These are phyloP conservation scores for Rubia yunnanensis DNA, from an alignment of 257 asterid genomes.

Conservation along the genomic window DNA sequence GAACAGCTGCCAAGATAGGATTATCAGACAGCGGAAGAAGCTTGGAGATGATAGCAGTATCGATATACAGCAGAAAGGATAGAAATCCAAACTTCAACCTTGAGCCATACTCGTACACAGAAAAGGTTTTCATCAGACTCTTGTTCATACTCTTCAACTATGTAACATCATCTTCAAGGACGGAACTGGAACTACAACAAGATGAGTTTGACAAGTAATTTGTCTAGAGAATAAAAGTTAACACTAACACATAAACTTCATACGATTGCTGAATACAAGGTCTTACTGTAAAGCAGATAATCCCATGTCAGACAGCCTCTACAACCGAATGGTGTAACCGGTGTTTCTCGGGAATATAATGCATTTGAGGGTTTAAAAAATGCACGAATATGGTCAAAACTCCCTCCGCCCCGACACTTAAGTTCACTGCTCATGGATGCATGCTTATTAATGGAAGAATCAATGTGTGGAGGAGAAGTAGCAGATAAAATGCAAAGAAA, in stretches of 20 bases:
- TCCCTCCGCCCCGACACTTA: not conserved
- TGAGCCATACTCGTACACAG: constrained; percentile 14
- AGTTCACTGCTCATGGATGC: too few species aligned
- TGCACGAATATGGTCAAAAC: not conserved
- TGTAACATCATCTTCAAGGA: not conserved
- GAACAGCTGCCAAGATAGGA: constrained; percentile 20
- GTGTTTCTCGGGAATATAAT: not conserved
- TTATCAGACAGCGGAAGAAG: constrained; percentile 15
- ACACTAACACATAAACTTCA: not conserved
- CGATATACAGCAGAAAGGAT: constrained; percentile 16
- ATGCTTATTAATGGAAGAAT: too few species aligned
- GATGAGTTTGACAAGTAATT: not conserved
- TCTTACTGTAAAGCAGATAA: not conserved
- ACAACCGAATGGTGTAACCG: not conserved
- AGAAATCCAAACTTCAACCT: constrained; percentile 13
- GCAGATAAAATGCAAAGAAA: too few species aligned
- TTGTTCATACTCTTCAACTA: not conserved
- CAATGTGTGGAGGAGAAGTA: too few species aligned
- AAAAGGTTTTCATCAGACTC: constrained; percentile 1
- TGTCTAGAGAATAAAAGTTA: not conserved
- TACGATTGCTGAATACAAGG: not conserved
- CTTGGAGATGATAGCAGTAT: constrained; percentile 19
- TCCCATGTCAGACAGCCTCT: not conserved
- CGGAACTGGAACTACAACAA: not conserved
- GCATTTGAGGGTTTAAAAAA: not conserved